These are phyloP conservation scores for Porpolomopsis calyptriformis DNA, from an alignment of 768 basidiomycete species.

Conservation along the genomic window DNA sequence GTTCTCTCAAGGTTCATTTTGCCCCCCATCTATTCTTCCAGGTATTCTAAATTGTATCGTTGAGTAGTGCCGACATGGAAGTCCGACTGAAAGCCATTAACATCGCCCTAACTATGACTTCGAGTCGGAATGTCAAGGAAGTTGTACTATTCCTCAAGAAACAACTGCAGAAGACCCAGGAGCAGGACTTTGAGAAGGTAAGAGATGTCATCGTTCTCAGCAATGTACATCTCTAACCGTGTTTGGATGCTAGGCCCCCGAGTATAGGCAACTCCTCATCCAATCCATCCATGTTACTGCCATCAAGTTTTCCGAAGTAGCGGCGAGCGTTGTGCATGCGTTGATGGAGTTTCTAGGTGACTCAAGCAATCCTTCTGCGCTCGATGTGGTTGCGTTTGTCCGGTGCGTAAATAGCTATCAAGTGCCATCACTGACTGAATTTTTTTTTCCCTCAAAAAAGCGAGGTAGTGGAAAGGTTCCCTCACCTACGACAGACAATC, in stretches of 20 bases:
- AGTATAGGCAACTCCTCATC: constrained; percentile 93
- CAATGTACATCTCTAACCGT: not conserved
- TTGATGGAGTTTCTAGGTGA: constrained; percentile 93
- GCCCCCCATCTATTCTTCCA: not conserved
- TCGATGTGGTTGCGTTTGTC: constrained; percentile 80
- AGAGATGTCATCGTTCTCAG: constrained; percentile 4
- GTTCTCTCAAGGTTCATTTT: constrained; percentile 60
- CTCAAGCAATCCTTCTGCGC: constrained; percentile 86
- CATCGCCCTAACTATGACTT: constrained; percentile 87
- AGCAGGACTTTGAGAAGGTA: constrained; percentile 88
- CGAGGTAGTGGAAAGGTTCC: constrained; percentile 98
- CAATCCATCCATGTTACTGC: constrained; percentile 96
- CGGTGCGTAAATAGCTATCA: constrained; percentile 20
- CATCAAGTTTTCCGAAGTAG: constrained; percentile 93
- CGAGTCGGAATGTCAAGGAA: constrained; percentile 91
- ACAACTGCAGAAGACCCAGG: constrained; percentile 88
- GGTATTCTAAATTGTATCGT: constrained; percentile 1
- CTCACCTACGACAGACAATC: constrained; percentile 69
- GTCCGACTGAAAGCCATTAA: constrained; percentile 85
- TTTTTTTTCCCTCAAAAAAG: constrained; percentile 23
- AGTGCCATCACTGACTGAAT: not conserved
- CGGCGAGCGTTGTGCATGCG: constrained; percentile 88
- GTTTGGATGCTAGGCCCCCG: constrained; percentile 53
- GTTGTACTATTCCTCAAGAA: constrained; percentile 96
- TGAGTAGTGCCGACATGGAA: constrained; percentile 83